phyloP scores from a whole-genome alignment of 2,329 filamentous ascomycete species.

The Macrophomina phaseolina region DNA sequence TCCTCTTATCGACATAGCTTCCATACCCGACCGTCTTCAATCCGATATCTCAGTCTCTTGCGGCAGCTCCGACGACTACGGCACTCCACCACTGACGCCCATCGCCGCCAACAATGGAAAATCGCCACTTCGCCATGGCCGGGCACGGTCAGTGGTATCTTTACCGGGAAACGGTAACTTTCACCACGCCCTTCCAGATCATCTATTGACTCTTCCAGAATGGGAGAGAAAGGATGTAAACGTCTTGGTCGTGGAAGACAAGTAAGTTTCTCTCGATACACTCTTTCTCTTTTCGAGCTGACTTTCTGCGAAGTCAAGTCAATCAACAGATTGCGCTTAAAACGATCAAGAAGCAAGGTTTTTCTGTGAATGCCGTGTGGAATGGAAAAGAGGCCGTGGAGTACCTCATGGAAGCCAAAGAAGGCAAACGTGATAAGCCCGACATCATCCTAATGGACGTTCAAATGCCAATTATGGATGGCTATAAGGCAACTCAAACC shows the following conservation, averaged over 20 bases:
- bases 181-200: slow-evolving; percentile 36
- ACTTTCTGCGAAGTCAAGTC: slow-evolving; percentile 50
- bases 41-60: slow-evolving; percentile 65
- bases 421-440: slow-evolving; percentile 61
- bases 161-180: slow-evolving; percentile 21
- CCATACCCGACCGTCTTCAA: slow-evolving; percentile 70
- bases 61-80: slow-evolving; percentile 67
- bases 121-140: slow-evolving; percentile 10
- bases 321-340: slow-evolving; percentile 79
- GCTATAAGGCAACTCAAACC: slow-evolving; percentile 76
- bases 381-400: slow-evolving; percentile 81
- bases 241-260: slow-evolving; percentile 82
- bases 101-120: slow-evolving; percentile 32
- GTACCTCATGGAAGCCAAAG: slow-evolving; percentile 65
- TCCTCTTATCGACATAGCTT: slow-evolving; percentile 65
- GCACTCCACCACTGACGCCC: slow-evolving; percentile 50
- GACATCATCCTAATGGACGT: slow-evolving; percentile 82
- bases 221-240: slow-evolving; percentile 68
- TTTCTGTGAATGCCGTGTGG: slow-evolving; percentile 73
- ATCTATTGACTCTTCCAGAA: slow-evolving; percentile 55
- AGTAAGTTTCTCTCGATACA: slow-evolving; percentile 56
- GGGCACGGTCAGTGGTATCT: slow-evolving; percentile 15
- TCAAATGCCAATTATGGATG: slow-evolving; percentile 72
- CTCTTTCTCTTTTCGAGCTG: background rate
- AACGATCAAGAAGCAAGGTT: slow-evolving; percentile 75